These are phyloP conservation scores for Colletotrichum navitas DNA, from an alignment of 2,329 filamentous ascomycete genomes.

Conservation along the genomic window DNA sequence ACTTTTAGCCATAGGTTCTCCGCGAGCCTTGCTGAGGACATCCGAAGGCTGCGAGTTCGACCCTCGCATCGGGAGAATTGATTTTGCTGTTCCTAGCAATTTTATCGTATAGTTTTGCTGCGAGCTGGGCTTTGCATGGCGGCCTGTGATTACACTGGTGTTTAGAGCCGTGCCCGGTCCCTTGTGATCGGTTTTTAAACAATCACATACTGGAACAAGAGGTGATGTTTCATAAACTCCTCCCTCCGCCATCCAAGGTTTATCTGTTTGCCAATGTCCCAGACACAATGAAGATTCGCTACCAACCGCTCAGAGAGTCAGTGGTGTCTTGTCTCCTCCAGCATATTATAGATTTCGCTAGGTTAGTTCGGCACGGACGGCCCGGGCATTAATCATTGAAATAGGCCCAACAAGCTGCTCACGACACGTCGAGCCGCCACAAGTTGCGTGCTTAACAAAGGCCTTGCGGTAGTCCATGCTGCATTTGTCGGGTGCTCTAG, in stretches of 20 bases:
- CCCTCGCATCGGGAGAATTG: not conserved
- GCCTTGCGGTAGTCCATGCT: not conserved
- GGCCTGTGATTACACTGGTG: not conserved
- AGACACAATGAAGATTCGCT: not conserved
- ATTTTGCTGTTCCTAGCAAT: not conserved
- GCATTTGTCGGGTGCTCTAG: not conserved
- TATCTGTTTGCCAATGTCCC: not conserved
- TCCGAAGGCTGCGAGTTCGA: conserved; percentile 8
- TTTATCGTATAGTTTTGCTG: not conserved
- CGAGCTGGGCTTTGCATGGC: not conserved
- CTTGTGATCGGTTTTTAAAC: not conserved
- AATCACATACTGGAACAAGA: not conserved
- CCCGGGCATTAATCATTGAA: not conserved
- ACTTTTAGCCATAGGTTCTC: not conserved
- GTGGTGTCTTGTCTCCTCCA: not conserved
- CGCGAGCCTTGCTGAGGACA: not conserved
- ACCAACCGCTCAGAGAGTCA: not conserved
- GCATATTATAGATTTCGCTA: not conserved
- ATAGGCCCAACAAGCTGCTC: not conserved
- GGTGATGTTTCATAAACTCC: not conserved
- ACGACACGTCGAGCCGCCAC: not conserved
- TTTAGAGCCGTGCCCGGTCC: not conserved
- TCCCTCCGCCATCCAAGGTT: not conserved
- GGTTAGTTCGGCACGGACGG: not conserved
- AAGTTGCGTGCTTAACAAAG: not conserved